Percentiles rank a stretch among this genome's conserved stretches.
These are phyloP conservation scores for Candolleomyces eurysporus DNA, from an alignment of 768 basidiomycete genomes.

Conservation along the genomic window DNA sequence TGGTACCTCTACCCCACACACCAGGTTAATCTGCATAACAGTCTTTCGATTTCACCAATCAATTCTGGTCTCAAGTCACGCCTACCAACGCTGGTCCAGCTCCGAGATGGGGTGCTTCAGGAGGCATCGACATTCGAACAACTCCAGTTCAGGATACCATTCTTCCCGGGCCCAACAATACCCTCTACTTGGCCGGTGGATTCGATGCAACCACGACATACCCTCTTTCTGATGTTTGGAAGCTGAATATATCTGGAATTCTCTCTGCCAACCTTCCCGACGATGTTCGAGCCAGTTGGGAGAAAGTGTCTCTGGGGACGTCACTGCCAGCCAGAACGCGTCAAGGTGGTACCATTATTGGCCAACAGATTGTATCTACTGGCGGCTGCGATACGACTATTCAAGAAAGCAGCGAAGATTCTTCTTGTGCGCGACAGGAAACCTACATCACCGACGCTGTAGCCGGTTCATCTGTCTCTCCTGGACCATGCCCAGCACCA, in stretches of 20 bases:
- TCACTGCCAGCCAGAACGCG: conserved; percentile 40
- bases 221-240: conserved; percentile 69
- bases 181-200: conserved; percentile 76
- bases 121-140: conserved; percentile 67
- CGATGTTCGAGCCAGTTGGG: conserved; percentile 57
- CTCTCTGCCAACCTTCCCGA: conserved; percentile 67
- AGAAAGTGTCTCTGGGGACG: conserved; percentile 36
- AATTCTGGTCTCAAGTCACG: conserved; percentile 71
- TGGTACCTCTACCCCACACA: background rate
- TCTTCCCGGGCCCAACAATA: conserved; percentile 60
- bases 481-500: conserved; percentile 61
- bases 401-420: conserved; percentile 23
- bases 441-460: conserved; percentile 56
- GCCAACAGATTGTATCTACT: conserved; percentile 48
- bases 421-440: conserved; percentile 57
- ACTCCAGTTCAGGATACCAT: conserved; percentile 39
- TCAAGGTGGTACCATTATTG: conserved; percentile 59
- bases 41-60: conserved; percentile 75
- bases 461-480: conserved; percentile 32
- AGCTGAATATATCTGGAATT: conserved; percentile 64
- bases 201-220: conserved; percentile 42
- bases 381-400: conserved; percentile 58
- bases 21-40: conserved; percentile 23
- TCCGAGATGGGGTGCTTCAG: conserved; percentile 68
- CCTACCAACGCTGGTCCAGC: conserved; percentile 52